Evolutionary conservation across 805 yeast species (phyloP).

Genomic region (Sungouiozyma ichnusensis): DNA sequence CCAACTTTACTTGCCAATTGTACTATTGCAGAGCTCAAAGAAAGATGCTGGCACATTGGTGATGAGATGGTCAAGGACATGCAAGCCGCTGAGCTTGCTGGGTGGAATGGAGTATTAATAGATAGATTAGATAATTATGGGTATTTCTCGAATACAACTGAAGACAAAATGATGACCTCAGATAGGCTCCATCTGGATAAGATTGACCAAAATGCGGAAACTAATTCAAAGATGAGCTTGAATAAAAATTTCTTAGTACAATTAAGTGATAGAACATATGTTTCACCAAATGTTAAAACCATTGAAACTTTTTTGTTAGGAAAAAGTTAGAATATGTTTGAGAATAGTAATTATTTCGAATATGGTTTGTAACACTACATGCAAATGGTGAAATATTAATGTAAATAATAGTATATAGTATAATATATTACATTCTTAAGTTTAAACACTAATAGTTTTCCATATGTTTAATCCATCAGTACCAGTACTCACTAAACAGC

Average conservation of each 20-base stretch:
- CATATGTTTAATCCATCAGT: conserved; percentile 89
- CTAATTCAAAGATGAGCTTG: conserved; percentile 13
- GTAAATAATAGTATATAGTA: neutral
- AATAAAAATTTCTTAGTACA: conserved; percentile 14
- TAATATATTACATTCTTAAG: neutral
- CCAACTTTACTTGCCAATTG: conserved; percentile 10
- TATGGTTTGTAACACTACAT: too few relatives aligned
- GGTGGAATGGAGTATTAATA: conserved; percentile 51
- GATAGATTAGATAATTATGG: conserved; percentile 35
- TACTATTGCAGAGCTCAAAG: conserved; percentile 12
- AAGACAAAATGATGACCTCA: conserved; percentile 8
- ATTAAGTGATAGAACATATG: conserved; percentile 11
- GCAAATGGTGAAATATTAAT: too few relatives aligned
- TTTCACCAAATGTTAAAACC: conserved; percentile 17
- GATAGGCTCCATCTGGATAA: conserved; percentile 20
- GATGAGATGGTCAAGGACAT: conserved; percentile 50
- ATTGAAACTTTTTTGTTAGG: conserved; percentile 9
- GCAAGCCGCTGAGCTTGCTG: conserved; percentile 40
- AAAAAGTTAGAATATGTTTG: neutral
- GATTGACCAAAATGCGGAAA: conserved; percentile 16
- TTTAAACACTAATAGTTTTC: conserved; percentile 89
- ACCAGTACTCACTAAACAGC: conserved; percentile 88
- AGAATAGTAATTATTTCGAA: neutral
- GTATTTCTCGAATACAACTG: conserved; percentile 8
- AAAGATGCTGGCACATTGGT: conserved; percentile 53